phyloP scores from a whole-genome alignment of 2,329 filamentous ascomycete species.

The Sclerotinia spermophila region DNA sequence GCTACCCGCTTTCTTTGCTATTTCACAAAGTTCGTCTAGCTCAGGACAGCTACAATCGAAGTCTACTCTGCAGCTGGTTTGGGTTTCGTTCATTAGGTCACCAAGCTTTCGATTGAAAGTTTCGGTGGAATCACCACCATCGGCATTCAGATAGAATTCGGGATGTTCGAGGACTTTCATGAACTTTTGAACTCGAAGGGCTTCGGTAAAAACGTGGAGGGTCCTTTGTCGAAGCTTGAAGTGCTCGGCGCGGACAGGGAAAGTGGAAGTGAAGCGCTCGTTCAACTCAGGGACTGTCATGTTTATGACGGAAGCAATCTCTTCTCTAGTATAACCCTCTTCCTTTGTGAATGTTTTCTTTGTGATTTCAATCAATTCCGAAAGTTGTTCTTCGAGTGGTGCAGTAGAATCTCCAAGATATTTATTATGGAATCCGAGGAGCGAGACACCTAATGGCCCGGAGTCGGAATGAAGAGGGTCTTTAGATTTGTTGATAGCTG shows the following conservation, averaged over 20 bases:
- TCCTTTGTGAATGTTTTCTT: constrained; percentile 70
- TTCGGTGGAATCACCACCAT: constrained; percentile 45
- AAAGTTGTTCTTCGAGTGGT: constrained; percentile 61
- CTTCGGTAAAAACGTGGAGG: constrained; percentile 87
- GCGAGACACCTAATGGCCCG: constrained; percentile 75
- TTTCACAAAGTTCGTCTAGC: constrained; percentile 80
- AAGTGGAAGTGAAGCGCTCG: constrained; percentile 75
- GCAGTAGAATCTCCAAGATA: constrained; percentile 55
- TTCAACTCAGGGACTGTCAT: constrained; percentile 70
- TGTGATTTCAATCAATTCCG: constrained; percentile 66
- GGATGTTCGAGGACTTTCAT: constrained; percentile 66
- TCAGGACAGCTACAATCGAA: constrained; percentile 93
- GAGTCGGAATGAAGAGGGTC: constrained; percentile 70
- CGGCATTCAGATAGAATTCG: constrained; percentile 36
- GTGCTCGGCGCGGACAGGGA: constrained; percentile 80
- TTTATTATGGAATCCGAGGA: constrained; percentile 82
- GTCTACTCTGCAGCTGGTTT: constrained; percentile 77
- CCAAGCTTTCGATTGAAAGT: constrained; percentile 68
- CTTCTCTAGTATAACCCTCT: constrained; percentile 82
- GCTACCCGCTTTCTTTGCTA: constrained; percentile 73
- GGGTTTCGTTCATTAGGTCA: constrained; percentile 81
- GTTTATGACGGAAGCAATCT: constrained; percentile 70
- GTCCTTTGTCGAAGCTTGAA: constrained; percentile 89
- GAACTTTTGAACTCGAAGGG: constrained; percentile 80
- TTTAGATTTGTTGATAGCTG: constrained; percentile 52